Conservation (phyloP, 257 asterid genomes). For the Jacaranda copaia region DNA sequence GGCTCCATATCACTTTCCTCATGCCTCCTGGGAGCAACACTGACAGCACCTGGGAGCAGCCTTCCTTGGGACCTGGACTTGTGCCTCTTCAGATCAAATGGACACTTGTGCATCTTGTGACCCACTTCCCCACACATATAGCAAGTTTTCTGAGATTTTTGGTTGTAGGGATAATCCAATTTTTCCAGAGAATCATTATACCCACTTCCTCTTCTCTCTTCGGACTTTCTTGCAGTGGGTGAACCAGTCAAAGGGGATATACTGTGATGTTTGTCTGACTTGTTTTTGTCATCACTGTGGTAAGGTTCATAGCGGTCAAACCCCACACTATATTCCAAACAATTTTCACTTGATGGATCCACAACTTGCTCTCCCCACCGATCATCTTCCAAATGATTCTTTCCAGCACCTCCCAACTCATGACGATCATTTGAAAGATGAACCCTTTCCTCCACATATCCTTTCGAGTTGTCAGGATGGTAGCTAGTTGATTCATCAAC, state of each 20-base stretch:
- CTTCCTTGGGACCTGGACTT: slow-evolving; percentile 34
- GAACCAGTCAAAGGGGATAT: slow-evolving; percentile 29
- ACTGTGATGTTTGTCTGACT: slow-evolving; percentile 31
- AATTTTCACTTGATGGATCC: slow-evolving; percentile 39
- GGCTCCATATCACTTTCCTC: slow-evolving; percentile 35
- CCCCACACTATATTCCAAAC: slow-evolving; percentile 41
- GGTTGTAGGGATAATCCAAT: slow-evolving; percentile 8
- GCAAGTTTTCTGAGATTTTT: slow-evolving; percentile 37
- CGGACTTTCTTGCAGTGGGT: slow-evolving; percentile 12
- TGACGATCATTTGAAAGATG: slow-evolving; percentile 28
- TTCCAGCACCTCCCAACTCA: slow-evolving; percentile 38
- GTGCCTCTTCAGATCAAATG: slow-evolving; percentile 34
- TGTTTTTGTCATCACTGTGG: slow-evolving; percentile 45
- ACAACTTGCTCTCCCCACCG: slow-evolving; percentile 52
- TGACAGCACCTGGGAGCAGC: slow-evolving; percentile 16
- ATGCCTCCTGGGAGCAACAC: slow-evolving; percentile 29
- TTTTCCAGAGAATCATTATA: neutral
- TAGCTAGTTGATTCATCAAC: slow-evolving; percentile 38
- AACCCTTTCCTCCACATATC: slow-evolving; percentile 29
- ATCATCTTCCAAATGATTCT: slow-evolving; percentile 47
- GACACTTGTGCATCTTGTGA: slow-evolving; percentile 43
- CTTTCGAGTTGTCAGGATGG: slow-evolving; percentile 29
- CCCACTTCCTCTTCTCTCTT: slow-evolving; percentile 38
- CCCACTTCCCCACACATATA: slow-evolving; percentile 49
- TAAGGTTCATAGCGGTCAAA: slow-evolving; percentile 68